Conservation (phyloP, 2,329 filamentous ascomycete species). For the Grosmannia penicillata region DNA sequence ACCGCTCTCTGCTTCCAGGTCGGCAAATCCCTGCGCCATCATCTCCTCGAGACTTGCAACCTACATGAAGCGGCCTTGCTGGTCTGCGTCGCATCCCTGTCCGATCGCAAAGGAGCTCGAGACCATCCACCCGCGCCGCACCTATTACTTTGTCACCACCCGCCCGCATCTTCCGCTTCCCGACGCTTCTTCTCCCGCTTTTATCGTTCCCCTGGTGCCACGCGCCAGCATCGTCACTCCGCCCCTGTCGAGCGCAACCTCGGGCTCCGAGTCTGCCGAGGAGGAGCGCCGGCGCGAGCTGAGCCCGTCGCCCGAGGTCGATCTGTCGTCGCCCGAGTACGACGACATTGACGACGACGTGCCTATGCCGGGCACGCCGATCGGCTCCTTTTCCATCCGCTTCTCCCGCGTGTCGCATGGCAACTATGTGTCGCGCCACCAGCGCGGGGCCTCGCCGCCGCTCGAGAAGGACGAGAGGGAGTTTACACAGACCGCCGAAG, state of each 20-base stretch:
- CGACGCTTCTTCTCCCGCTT: constrained; percentile 33
- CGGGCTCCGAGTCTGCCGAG: constrained; percentile 58
- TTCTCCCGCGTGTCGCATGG: constrained; percentile 22
- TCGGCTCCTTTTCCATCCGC: constrained; percentile 45
- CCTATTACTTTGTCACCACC: constrained; percentile 94
- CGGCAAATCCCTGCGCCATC: constrained; percentile 87
- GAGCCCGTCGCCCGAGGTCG: constrained; percentile 85
- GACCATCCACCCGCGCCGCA: constrained; percentile 80
- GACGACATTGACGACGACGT: constrained; percentile 54
- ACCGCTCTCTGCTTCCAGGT: constrained; percentile 38
- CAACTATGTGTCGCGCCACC: constrained; percentile 20
- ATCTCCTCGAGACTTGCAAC: constrained; percentile 83
- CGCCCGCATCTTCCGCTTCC: constrained; percentile 70
- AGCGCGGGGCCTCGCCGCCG: constrained; percentile 69
- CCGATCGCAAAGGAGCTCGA: constrained; percentile 88
- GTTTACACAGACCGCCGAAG: constrained; percentile 89
- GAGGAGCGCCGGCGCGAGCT: constrained; percentile 51
- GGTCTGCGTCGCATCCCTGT: constrained; percentile 66
- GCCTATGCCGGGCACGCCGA: constrained; percentile 44
- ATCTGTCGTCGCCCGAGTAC: constrained; percentile 75
- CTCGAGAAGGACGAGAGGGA: constrained; percentile 91
- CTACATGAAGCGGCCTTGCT: constrained; percentile 75
- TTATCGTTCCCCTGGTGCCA: constrained; percentile 22
- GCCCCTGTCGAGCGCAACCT: constrained; percentile 58
- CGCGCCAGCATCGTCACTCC: constrained; percentile 62